These are phyloP conservation scores for Blastocystis sp. DNA, from an alignment of 352 stramenopile genomes.

Conservation along the genomic window DNA sequence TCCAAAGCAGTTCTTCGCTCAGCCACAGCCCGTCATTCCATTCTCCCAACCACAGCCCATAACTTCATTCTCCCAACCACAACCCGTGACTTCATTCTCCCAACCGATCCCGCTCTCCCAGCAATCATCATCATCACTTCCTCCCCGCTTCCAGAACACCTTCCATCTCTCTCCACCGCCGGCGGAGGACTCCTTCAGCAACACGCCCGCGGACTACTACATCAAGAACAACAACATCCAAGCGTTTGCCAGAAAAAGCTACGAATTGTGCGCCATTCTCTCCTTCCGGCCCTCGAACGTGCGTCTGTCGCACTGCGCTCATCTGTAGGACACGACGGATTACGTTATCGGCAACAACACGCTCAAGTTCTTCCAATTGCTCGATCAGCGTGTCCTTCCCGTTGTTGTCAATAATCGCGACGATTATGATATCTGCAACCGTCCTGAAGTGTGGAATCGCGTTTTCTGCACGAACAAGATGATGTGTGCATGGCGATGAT, in stretches of 20 bases:
- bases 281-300: background rate
- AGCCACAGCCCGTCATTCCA: background rate
- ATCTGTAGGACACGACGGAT: background rate
- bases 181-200: background rate
- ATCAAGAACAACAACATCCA: background rate
- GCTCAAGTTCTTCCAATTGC: background rate
- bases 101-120: background rate
- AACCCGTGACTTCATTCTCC: background rate
- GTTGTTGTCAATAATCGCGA: background rate
- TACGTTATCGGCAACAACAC: slow-evolving; percentile 3
- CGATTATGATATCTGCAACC: slow-evolving; percentile 1
- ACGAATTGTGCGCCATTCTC: background rate
- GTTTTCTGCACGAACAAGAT: slow-evolving; percentile 28
- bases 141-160: background rate
- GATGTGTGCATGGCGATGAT: background rate
- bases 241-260: background rate
- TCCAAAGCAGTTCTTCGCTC: no score
- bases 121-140: background rate
- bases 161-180: background rate
- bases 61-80: slow-evolving; percentile 7
- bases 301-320: no score
- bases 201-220: background rate
- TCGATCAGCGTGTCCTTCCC: background rate
- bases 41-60: background rate
- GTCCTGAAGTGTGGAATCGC: background rate